Evolutionary conservation across 495 filamentous ascomycete species (phyloP).

Genomic region (Pyronema domesticum): DNA sequence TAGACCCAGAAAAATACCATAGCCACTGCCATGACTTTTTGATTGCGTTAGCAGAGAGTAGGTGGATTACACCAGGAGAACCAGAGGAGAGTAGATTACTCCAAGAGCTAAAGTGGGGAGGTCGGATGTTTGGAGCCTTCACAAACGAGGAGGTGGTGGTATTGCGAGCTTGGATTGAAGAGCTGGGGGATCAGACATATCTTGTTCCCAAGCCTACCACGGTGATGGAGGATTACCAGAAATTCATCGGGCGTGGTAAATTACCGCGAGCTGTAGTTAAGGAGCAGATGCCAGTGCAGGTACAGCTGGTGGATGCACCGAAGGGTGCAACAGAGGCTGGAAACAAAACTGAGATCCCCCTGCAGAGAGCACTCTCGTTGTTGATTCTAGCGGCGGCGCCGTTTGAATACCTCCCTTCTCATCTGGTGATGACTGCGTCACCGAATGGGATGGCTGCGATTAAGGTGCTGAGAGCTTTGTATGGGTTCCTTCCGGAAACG

Average conservation of each 20-base stretch:
- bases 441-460: conserved; percentile 14
- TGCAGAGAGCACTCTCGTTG: conserved; percentile 1
- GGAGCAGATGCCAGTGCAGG: background rate
- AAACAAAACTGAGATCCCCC: background rate
- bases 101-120: conserved; percentile 29
- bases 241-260: conserved; percentile 4
- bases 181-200: background rate
- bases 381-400: conserved; percentile 4
- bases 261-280: background rate
- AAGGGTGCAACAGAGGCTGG: too few species aligned
- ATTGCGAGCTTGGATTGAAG: conserved; percentile 28
- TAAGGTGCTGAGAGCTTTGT: conserved; percentile 16
- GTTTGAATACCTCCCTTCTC: conserved; percentile 12
- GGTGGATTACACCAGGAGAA: conserved; percentile 28
- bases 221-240: background rate
- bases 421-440: conserved; percentile 8
- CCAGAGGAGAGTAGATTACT: conserved; percentile 27
- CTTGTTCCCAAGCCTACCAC: conserved; percentile 1
- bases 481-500: conserved; percentile 17
- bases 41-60: conserved; percentile 10
- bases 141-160: conserved; percentile 28
- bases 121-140: conserved; percentile 35
- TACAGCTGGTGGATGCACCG: background rate
- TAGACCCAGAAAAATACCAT: conserved; percentile 22
- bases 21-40: conserved; percentile 16